phyloP scores from a whole-genome alignment of 164 flowering plant species.

The Vitis cinerea region DNA sequence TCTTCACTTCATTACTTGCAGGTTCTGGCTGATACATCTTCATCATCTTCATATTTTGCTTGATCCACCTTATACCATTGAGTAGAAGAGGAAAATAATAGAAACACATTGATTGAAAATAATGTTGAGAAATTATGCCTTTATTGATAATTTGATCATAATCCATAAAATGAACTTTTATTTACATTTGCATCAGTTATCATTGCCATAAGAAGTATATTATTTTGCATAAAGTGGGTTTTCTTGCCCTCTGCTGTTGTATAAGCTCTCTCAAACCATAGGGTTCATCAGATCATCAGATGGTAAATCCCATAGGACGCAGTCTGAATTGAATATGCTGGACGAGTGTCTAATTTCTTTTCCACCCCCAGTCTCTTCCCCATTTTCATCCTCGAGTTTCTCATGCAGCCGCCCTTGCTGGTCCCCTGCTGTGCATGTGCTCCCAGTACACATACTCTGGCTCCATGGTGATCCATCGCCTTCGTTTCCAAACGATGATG shows the following conservation, averaged over 20 bases:
- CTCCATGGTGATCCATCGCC: conserved; percentile 76
- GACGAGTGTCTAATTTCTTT: conserved; percentile 36
- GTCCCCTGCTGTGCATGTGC: conserved; percentile 72
- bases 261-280: conserved; percentile 32
- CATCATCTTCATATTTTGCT: conserved; percentile 95
- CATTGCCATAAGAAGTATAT: conserved; percentile 12
- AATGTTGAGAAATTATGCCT: not conserved
- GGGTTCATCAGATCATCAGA: conserved; percentile 80
- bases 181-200: conserved; percentile 22
- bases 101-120: conserved; percentile 4
- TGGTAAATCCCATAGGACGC: conserved; percentile 79
- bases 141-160: not conserved
- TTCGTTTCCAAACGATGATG: conserved; percentile 47
- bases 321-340: conserved; percentile 61
- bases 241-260: not conserved
- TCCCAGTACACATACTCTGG: conserved; percentile 75
- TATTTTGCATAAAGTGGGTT: not conserved
- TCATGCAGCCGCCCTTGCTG: conserved; percentile 41
- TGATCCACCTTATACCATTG: conserved; percentile 29
- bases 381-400: conserved; percentile 49
- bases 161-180: conserved; percentile 15
- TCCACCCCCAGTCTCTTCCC: conserved; percentile 54
- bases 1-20: conserved; percentile 32
- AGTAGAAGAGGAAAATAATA: conserved; percentile 3
- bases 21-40: conserved; percentile 91